phyloP scores from a whole-genome alignment of 805 yeast species.

The Peterozyma xylosa region DNA sequence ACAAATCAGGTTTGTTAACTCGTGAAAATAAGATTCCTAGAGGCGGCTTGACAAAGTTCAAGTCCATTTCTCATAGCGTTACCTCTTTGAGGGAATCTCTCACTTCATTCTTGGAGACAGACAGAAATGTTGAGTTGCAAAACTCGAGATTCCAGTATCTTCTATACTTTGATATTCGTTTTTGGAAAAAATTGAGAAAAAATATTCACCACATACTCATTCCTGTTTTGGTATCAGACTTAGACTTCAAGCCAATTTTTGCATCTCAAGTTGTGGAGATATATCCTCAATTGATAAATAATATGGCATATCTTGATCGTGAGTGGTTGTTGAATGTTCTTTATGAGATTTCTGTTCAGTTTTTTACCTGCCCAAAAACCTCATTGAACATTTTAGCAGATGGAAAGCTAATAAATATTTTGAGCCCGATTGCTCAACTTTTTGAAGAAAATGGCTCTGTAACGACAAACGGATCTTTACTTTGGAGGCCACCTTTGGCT shows the following conservation, averaged over 20 bases:
- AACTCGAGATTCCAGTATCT: constrained; percentile 52
- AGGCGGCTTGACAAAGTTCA: constrained; percentile 5
- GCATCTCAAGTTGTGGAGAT: constrained; percentile 47
- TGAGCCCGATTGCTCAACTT: constrained; percentile 37
- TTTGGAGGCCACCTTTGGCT: constrained; percentile 11
- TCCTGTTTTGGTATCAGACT: constrained; percentile 48
- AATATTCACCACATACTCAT: constrained; percentile 39
- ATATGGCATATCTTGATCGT: constrained; percentile 40
- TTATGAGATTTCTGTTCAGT: constrained; percentile 27
- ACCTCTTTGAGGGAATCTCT: constrained; percentile 9
- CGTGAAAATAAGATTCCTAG: constrained; percentile 26
- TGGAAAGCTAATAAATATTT: constrained; percentile 31
- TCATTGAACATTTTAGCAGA: constrained; percentile 31
- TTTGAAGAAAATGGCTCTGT: constrained; percentile 28
- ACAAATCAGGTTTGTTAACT: constrained; percentile 22
- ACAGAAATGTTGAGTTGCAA: constrained; percentile 11
- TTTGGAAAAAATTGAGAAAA: constrained; percentile 43
- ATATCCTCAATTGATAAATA: constrained; percentile 41
- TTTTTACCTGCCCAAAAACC: constrained; percentile 35
- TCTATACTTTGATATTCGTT: constrained; percentile 52
- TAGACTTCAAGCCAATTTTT: constrained; percentile 37
- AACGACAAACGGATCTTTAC: constrained; percentile 19
- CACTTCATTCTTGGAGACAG: neutral
- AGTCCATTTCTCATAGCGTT: constrained; percentile 18
- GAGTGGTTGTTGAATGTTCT: constrained; percentile 36